Percentiles rank a stretch among this genome's conserved stretches.
Evolutionary conservation across 306 rosid genomes (phyloP).

Genomic region (Hylodesmum podocarpum): DNA sequence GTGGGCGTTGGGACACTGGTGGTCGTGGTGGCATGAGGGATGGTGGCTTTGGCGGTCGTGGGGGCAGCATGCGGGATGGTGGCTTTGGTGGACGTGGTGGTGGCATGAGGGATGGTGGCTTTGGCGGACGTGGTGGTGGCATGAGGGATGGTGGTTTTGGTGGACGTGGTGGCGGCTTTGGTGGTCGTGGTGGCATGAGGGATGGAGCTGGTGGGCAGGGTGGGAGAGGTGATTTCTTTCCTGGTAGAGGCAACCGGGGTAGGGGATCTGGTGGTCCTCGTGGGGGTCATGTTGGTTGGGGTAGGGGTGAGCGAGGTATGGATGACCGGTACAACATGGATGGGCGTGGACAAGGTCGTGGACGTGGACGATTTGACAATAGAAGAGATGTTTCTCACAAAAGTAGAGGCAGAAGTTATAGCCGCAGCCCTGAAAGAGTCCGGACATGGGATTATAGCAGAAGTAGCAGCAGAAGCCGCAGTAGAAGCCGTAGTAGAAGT

Average conservation of each 20-base stretch:
- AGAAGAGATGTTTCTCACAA: conserved; percentile 62
- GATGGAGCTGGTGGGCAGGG: conserved; percentile 57
- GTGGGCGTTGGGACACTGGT: conserved; percentile 64
- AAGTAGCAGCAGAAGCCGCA: conserved; percentile 46
- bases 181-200: conserved; percentile 67
- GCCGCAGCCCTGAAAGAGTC: conserved; percentile 92
- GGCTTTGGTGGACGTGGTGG: conserved; percentile 56
- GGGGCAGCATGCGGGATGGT: conserved; percentile 52
- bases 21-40: conserved; percentile 71
- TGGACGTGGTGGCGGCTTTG: conserved; percentile 67
- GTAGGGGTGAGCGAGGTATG: conserved; percentile 66
- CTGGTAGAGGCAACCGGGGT: conserved; percentile 80
- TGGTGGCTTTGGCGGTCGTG: conserved; percentile 55
- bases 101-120: conserved; percentile 51
- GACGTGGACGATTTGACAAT: conserved; percentile 81
- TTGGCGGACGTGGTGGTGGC: conserved; percentile 56
- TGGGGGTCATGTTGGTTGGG: conserved; percentile 68
- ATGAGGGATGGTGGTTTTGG: conserved; percentile 70
- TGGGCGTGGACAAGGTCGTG: conserved; percentile 80
- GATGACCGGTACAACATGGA: conserved; percentile 64
- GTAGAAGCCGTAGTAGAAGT: conserved; percentile 36
- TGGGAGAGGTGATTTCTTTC: conserved; percentile 78
- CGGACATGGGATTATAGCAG: conserved; percentile 79
- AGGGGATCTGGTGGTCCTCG: conserved; percentile 75
- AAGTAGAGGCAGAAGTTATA: conserved; percentile 75